Conservation (phyloP, 257 asterid genomes). For the Solanum pinnatisectum region DNA sequence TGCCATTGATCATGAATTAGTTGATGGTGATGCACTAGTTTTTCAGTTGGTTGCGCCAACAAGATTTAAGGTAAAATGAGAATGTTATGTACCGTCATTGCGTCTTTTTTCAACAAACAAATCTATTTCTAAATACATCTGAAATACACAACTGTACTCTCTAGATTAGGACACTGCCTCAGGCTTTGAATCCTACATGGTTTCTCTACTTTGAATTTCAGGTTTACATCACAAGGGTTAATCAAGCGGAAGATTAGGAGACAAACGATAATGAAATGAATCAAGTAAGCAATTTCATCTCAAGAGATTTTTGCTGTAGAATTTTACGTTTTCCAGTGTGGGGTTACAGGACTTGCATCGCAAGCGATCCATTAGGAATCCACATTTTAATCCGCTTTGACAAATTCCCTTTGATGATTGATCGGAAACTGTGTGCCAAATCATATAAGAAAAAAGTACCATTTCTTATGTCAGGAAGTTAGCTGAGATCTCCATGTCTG, state of each 20-base stretch:
- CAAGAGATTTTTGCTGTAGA: not conserved
- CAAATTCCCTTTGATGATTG: not conserved
- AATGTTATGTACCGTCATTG: not conserved
- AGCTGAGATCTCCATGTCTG: not conserved
- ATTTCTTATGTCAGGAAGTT: not conserved
- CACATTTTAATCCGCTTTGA: not conserved
- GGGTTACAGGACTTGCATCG: not conserved
- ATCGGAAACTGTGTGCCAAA: not conserved
- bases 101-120: not conserved
- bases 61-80: slow-evolving; percentile 36
- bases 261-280: not conserved
- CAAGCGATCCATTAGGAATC: not conserved
- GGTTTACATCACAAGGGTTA: slow-evolving; percentile 46
- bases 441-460: not conserved
- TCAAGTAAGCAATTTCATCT: not conserved
- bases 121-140: not conserved
- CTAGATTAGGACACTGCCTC: not conserved
- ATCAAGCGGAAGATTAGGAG: slow-evolving; percentile 18
- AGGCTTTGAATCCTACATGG: not conserved
- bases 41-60: slow-evolving; percentile 40
- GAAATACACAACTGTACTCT: not conserved
- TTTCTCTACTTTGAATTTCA: not conserved
- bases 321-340: not conserved
- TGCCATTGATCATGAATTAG: slow-evolving; percentile 39
- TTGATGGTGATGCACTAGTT: slow-evolving; percentile 57